These are phyloP conservation scores for Groenewaldozyma tartarivorans DNA, from an alignment of 805 yeast species.

Conservation along the genomic window DNA sequence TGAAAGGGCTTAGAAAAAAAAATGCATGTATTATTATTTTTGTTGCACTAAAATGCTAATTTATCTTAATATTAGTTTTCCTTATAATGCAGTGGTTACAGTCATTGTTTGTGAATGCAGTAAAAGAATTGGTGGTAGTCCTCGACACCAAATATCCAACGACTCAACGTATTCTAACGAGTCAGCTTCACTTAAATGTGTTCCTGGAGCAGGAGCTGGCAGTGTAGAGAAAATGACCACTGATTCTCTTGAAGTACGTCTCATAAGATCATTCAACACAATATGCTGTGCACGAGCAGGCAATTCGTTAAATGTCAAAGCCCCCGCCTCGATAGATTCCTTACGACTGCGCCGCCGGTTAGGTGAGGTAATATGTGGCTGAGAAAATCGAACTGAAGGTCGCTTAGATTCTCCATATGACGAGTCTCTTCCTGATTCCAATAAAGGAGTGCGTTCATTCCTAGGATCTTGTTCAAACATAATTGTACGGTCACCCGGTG, in stretches of 20 bases:
- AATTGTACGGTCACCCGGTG: slow-evolving; percentile 18
- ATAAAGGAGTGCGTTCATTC: slow-evolving; percentile 11
- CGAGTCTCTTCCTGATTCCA: slow-evolving; percentile 1
- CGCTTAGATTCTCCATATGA: background rate
- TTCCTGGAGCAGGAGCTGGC: slow-evolving; percentile 80
- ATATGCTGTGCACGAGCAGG: slow-evolving; percentile 89
- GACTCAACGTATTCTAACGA: slow-evolving; percentile 68
- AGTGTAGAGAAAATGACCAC: slow-evolving; percentile 79
- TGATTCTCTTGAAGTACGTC: slow-evolving; percentile 47
- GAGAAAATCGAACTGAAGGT: background rate
- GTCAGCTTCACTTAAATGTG: slow-evolving; percentile 60
- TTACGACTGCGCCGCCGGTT: background rate
- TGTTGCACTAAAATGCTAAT: background rate
- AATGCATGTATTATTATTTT: background rate
- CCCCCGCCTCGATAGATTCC: slow-evolving; percentile 1
- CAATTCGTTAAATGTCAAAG: slow-evolving; percentile 64
- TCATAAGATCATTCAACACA: slow-evolving; percentile 80
- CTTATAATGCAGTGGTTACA: slow-evolving; percentile 80
- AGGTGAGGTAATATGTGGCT: background rate
- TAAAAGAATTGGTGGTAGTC: slow-evolving; percentile 71
- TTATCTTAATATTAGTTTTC: background rate
- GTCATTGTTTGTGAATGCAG: slow-evolving; percentile 92
- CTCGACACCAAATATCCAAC: slow-evolving; percentile 71
- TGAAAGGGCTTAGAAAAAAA: background rate
- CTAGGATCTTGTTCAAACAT: slow-evolving; percentile 18